These are phyloP conservation scores for Pseudozyma sp. DNA, from an alignment of 1,284 basidiomycete genomes.

Conservation along the genomic window DNA sequence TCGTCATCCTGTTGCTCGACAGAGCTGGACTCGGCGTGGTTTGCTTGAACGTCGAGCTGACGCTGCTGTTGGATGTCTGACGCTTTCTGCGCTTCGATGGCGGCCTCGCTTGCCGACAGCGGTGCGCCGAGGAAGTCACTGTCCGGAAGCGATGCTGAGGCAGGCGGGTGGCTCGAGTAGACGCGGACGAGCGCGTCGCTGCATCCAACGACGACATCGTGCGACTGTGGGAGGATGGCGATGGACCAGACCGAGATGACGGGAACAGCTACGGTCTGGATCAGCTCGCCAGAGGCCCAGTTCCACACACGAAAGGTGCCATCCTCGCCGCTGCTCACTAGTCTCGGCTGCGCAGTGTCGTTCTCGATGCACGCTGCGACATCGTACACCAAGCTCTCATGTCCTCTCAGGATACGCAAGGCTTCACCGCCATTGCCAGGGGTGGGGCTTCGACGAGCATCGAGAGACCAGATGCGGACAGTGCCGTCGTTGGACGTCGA, in stretches of 20 bases:
- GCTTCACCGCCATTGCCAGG: slow-evolving; percentile 47
- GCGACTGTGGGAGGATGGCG: slow-evolving; percentile 24
- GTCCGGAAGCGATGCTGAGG: neutral
- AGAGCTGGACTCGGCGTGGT: neutral
- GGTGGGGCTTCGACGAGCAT: slow-evolving; percentile 27
- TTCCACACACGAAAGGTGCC: slow-evolving; percentile 48
- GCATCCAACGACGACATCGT: slow-evolving; percentile 46
- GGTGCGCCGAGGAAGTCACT: slow-evolving; percentile 15
- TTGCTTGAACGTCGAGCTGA: slow-evolving; percentile 3
- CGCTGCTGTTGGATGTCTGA: slow-evolving; percentile 6
- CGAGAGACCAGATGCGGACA: slow-evolving; percentile 41
- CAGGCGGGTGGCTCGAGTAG: slow-evolving; percentile 21
- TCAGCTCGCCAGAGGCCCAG: slow-evolving; percentile 14
- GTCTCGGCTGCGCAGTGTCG: neutral
- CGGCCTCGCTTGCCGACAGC: slow-evolving; percentile 23
- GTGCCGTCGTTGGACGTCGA: slow-evolving; percentile 48
- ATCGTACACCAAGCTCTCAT: slow-evolving; percentile 47
- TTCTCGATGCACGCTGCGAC: slow-evolving; percentile 14
- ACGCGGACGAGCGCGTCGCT: slow-evolving; percentile 48
- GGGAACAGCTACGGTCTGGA: slow-evolving; percentile 32
- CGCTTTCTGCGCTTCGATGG: slow-evolving; percentile 7
- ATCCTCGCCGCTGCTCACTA: slow-evolving; percentile 47
- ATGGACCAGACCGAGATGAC: slow-evolving; percentile 50
- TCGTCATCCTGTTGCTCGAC: neutral
- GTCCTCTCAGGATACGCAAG: slow-evolving; percentile 27